Percentiles rank a stretch among this genome's conserved stretches.
Evolutionary conservation across 306 rosid genomes (phyloP).

Genomic region (Sicyos edulis): DNA sequence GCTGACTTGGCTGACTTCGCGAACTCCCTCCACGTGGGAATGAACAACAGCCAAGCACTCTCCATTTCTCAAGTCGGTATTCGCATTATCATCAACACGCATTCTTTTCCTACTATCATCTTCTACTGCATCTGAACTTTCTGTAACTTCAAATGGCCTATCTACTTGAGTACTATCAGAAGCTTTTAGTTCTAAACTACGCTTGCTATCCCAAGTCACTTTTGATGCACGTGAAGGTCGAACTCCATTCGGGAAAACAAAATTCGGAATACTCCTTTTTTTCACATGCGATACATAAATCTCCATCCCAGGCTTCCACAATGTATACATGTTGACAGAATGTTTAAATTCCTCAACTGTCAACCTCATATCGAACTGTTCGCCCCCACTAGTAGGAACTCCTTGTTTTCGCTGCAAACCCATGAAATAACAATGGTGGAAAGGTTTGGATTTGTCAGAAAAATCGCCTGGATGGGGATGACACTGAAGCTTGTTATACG

Average conservation of each 20-base stretch:
- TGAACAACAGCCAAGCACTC: conserved; percentile 32
- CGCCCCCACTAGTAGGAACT: conserved; percentile 56
- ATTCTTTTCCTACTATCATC: conserved; percentile 59
- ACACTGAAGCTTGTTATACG: conserved; percentile 75
- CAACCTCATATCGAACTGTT: conserved; percentile 67
- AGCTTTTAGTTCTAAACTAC: conserved; percentile 47
- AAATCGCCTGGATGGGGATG: conserved; percentile 94
- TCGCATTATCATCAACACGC: conserved; percentile 42
- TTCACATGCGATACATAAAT: conserved; percentile 72
- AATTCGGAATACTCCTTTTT: conserved; percentile 67
- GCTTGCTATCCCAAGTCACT: conserved; percentile 51
- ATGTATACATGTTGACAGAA: conserved; percentile 48
- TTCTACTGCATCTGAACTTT: conserved; percentile 36
- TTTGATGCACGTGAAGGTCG: conserved; percentile 56
- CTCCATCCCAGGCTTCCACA: conserved; percentile 70
- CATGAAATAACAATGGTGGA: conserved; percentile 79
- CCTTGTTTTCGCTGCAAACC: conserved; percentile 91
- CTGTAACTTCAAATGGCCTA: conserved; percentile 36
- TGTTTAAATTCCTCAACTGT: conserved; percentile 75
- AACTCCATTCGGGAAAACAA: conserved; percentile 71
- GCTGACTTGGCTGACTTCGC: conserved; percentile 42
- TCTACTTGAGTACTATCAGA: conserved; percentile 45
- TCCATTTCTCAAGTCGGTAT: conserved; percentile 34
- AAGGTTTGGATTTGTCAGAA: conserved; percentile 65
- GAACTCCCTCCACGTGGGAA: conserved; percentile 35